Evolutionary conservation across 2,329 filamentous ascomycete species (phyloP), one percentile per base, ranked within the genome.

Genomic region (Fusarium haematococcum): DNA sequence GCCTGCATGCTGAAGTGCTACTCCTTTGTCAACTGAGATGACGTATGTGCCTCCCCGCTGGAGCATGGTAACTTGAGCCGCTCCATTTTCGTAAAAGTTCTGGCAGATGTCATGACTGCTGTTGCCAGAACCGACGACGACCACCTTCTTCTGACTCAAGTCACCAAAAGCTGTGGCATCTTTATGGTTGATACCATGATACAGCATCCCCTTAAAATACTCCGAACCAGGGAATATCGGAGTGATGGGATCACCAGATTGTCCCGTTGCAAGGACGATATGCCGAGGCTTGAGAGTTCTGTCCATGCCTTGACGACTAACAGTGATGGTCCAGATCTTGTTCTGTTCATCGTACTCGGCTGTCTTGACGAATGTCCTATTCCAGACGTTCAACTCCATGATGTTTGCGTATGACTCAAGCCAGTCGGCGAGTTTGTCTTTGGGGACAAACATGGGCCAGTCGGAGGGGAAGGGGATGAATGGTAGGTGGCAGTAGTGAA

Each of bases 41-140:
- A 88, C 85, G 75, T 86, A 88, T 4, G 87, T 89, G 3, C 84
- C 84, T 10, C 82, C 81, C 10, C 88, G 85, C 78, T 90, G 88
- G 2, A 90, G 75, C 84, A 90, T 87, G 5, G 87, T 88, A 3
- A 89, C 86, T 23, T 84, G 78, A 2, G 68, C 72, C 6, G 85
- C 85, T 1, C 87, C 87, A 37, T 85, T 83, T 60, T 88, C 83
- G 57, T 84, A 83, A 70, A 84, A 88, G 73, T 88, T 85, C 73
- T 88, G 85, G 0, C 86, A 85, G 57, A 88, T 86, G 61, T 88
- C 86, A 64, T 88, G 86, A 0, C 83, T 86, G 68, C 84, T 86
- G 64, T 86, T 88, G 16, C 86, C 85, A 1, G 85, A 84, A 4
- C 87, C 87, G 6, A 89, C 82, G 5, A 88, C 83, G 3, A 87